A percentile compares a stretch with the other conserved stretches of the same genome.
These are phyloP conservation scores for Sugiyamaella paludigena DNA, from an alignment of 1,139 yeast species.

Conservation along the genomic window DNA sequence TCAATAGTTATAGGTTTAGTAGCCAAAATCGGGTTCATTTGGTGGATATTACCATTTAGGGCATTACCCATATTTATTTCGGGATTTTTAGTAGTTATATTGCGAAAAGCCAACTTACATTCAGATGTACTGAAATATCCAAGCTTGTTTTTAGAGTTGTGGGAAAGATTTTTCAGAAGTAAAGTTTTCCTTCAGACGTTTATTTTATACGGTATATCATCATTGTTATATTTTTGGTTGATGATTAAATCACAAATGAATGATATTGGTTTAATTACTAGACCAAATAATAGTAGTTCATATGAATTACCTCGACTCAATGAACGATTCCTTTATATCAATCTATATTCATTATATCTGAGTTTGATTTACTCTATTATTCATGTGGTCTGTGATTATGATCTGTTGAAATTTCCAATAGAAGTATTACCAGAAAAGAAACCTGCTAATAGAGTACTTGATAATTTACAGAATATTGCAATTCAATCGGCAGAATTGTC, in stretches of 20 bases:
- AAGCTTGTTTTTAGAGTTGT: slow-evolving; percentile 31
- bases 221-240: slow-evolving; percentile 39
- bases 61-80: slow-evolving; percentile 26
- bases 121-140: slow-evolving; percentile 20
- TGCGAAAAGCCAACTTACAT: slow-evolving; percentile 32
- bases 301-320: slow-evolving; percentile 57
- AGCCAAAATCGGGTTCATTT: slow-evolving; percentile 22
- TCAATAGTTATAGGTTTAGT: slow-evolving; percentile 22
- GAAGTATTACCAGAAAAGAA: neutral
- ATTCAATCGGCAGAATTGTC: slow-evolving; percentile 44
- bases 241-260: slow-evolving; percentile 35
- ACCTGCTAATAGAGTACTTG: slow-evolving; percentile 3
- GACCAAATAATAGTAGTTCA: slow-evolving; percentile 28
- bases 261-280: slow-evolving; percentile 24
- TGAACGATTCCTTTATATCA: slow-evolving; percentile 58
- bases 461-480: slow-evolving; percentile 39
- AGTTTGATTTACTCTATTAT: slow-evolving; percentile 53
- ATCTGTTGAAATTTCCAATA: slow-evolving; percentile 52
- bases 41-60: slow-evolving; percentile 30
- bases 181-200: slow-evolving; percentile 42
- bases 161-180: slow-evolving; percentile 47
- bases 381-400: slow-evolving; percentile 59
- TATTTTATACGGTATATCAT: slow-evolving; percentile 43
- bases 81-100: slow-evolving; percentile 29
- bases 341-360: slow-evolving; percentile 43